Evolutionary conservation across 2,329 filamentous ascomycete species (phyloP).

Genomic region (Tolypocladium album): DNA sequence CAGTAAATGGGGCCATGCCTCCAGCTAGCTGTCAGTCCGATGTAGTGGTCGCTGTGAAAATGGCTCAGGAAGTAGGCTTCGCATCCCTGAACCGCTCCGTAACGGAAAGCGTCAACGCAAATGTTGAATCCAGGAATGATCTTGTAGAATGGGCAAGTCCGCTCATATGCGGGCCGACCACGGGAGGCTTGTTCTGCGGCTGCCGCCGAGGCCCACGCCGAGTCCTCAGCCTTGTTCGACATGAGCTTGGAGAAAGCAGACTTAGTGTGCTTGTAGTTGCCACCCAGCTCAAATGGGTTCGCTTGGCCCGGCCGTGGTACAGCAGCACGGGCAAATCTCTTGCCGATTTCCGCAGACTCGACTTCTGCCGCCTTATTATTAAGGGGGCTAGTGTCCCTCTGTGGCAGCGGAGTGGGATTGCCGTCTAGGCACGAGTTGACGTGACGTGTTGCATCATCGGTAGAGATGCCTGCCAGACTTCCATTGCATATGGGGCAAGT

Average conservation of each 20-base stretch:
- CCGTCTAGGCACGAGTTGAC: conserved; percentile 92
- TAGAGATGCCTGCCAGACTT: conserved; percentile 46
- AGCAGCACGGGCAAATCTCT: conserved; percentile 55
- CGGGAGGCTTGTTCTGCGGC: conserved; percentile 66
- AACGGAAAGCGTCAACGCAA: conserved; percentile 91
- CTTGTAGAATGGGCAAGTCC: conserved; percentile 97
- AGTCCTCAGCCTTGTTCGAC: conserved; percentile 82
- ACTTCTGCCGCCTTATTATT: conserved; percentile 14
- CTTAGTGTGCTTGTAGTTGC: conserved; percentile 22
- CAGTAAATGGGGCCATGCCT: conserved; percentile 92
- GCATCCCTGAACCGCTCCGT: conserved; percentile 85
- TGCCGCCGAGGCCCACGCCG: conserved; percentile 81
- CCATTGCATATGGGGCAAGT: conserved; percentile 71
- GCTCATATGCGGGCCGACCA: conserved; percentile 76
- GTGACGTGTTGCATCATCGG: conserved; percentile 65
- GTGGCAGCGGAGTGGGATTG: conserved; percentile 50
- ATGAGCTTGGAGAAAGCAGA: conserved; percentile 91
- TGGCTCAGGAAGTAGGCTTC: conserved; percentile 95
- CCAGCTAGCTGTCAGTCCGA: conserved; percentile 83
- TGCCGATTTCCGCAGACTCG: conserved; percentile 32
- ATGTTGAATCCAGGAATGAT: conserved; percentile 90
- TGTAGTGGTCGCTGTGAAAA: conserved; percentile 96
- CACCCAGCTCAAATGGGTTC: conserved; percentile 58
- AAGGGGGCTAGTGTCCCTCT: conserved; percentile 7
- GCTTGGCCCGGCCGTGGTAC: conserved; percentile 70